These are phyloP conservation scores for Pseudotsuga menziesii DNA, from an alignment of 75 land plant genomes.

Conservation along the genomic window DNA sequence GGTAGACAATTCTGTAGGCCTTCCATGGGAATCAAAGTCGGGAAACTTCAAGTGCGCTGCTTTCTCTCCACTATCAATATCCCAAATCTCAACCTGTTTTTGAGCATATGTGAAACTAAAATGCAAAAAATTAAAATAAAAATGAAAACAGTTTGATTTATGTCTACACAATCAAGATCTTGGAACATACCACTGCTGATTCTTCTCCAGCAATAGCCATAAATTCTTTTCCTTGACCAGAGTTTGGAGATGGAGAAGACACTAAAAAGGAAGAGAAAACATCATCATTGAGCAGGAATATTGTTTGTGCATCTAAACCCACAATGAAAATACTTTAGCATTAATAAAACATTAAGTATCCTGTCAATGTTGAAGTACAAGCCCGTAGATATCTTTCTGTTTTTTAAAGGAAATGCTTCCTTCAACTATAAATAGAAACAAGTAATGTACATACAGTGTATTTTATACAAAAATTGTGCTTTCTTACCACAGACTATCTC, in stretches of 20 bases:
- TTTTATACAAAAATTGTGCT: no score
- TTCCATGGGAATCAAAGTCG: slow-evolving; percentile 7
- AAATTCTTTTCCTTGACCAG: slow-evolving; percentile 20
- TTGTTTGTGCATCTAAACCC: neutral
- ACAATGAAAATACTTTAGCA: neutral
- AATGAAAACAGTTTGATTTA: neutral
- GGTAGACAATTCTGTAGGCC: slow-evolving; percentile 6
- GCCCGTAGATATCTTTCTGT: no score
- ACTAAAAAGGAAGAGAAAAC: neutral
- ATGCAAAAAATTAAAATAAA: slow-evolving; percentile 11
- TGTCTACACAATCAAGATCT: slow-evolving; percentile 1
- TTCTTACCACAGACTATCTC: no score
- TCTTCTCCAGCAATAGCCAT: slow-evolving; percentile 77
- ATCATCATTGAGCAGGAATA: neutral
- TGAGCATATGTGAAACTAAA: slow-evolving; percentile 10
- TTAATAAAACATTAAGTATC: neutral
- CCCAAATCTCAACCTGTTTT: slow-evolving; percentile 85
- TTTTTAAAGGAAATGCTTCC: no score
- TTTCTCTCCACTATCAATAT: slow-evolving; percentile 55
- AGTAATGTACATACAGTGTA: no score
- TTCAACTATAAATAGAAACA: no score
- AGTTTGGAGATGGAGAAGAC: neutral
- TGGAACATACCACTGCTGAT: slow-evolving; percentile 35
- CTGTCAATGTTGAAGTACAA: no score
- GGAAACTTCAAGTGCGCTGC: slow-evolving; percentile 22